Base-by-base conservation (phyloP, 2,329 filamentous ascomycete genomes). In the Raffaelea albimanens region DNA sequence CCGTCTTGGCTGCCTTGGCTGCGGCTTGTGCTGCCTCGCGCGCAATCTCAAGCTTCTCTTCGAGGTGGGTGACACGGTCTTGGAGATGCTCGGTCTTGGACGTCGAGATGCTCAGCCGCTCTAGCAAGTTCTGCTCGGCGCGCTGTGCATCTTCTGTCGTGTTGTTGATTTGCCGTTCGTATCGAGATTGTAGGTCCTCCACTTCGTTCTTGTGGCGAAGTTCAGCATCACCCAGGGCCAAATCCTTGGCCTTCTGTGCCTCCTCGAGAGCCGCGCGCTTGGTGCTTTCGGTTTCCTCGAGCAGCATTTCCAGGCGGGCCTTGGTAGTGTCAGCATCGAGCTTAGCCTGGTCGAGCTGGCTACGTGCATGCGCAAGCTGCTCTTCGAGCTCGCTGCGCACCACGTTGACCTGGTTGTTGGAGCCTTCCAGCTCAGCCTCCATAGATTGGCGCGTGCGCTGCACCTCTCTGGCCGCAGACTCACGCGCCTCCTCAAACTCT, bases 1-100 rank as follows among this genome's bases (percentile, higher is more conserved):
- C 25, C 8, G 29, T 23, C 62, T 81, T 81, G 39, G 84, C 85
- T 31, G 87, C 88, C 63, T 84, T 78, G 16, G 80, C 88, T 16
- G 90, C 91, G 34, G 89, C 88, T 51, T 81, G 80, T 10, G 89
- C 90, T 29, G 90, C 90, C 60, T 89, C 82, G 62, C 90, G 90
- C 21, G 91, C 84, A 56, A 97, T 85, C 57, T 94, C 84, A 16
- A 98, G 76, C 64, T 89, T 91, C 63, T 96, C 90, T 62, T 96
- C 88, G 2, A 97, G 73, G 57, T 94, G 85, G 4, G 76, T 67
- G 22, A 96, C 78, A 57, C 87, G 87, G 57, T 96, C 90, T 61
- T 94, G 84, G 20, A 94, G 78, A 61, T 94, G 85, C 56, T 89
- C 81, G 4, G 84, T 80, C 72, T 91, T 95, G 48, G 88, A 87